Base-by-base conservation (phyloP, 257 asterid genomes). In the Capsicum chinense region DNA sequence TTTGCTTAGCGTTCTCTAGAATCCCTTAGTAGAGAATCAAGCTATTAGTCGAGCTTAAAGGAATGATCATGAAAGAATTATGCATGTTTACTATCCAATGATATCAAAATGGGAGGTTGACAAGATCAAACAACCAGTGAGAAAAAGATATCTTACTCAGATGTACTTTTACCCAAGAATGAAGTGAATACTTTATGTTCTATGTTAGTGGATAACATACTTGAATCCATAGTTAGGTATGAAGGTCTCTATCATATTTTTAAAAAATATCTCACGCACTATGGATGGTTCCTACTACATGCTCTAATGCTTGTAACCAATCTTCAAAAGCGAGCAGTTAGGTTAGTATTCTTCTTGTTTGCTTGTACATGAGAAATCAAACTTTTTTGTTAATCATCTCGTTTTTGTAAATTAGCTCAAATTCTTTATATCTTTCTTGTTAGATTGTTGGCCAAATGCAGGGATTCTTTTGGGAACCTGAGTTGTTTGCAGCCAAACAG, bases 21-120 rank as follows among this genome's bases (percentile, higher is more conserved):
- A 96, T 64, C 97, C 98, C 1, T 87, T 97, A 0, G 94, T 92
- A 0, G 90, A 92, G 59, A 85, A 91, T 52, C 98, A 94, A 85
- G 98, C 97, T 6, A 89, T 93, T 1, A 87, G 97, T 86, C 85
- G 98, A 14, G 98, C 98, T 3, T 92, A 94, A 79, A 88, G 97
- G 88, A 88, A 92, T 3, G 98, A 98, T 0, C 98, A 94, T 63
- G 90, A 89, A 68, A 93, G 87, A 81, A 12, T 87, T 33, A 97
- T 94, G 9, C 88, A 93, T 80, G 95, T 90, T 2, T 96, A 96
- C 83, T 94, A 87, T 74, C 58, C 92, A 88, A 85, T 95, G 74
- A 89, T 89, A 0, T 73, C 62, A 52, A 88, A 85, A 26, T 76
- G 85, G 89, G 98, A 96, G 91, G 79, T 86, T 57, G 84, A 76